Evolutionary conservation across 2,329 filamentous ascomycete species (phyloP), one percentile per base, ranked within the genome.

Genomic region (Ophiostoma sp.): DNA sequence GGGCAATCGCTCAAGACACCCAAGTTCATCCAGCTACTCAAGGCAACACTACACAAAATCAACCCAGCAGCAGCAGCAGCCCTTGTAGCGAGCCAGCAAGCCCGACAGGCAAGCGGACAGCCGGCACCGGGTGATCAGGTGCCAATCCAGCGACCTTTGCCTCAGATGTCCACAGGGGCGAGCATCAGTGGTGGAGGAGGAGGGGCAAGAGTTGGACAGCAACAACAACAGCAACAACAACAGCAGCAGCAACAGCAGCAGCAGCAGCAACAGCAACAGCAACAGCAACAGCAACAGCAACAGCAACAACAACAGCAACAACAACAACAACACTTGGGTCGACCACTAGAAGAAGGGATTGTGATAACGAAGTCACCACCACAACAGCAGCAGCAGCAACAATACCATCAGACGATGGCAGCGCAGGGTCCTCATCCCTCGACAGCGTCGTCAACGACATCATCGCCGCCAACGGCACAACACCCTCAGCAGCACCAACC

Each of bases 21-120:
- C 2, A 76, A 75, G 62, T 82, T 85, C 70, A 82, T 87, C 67
- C 76, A 75, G 2, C 71, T 80, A 60, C 77, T 87, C 72, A 77
- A 80, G n/a, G 81, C 82, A 66, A 78, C 80, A 16, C 76, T 75
- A 62, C 71, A 72, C 45, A 75, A 73, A 68, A 70, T 67, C 42
- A 66, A 67, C 27, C 36, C 64, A 9, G 44, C 36, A 1, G 40
- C 65, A 14, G 58, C 65, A 11, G 47, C 65, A 12, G 49, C 49
- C 49, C 45, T 55, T 16, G 38, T 12, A 5, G 64, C 38, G 38
- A 47, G 60, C 36, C 68, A 69, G 52, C 44, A 40, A 18, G 63
- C 63, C 1, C 68, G 66, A 36, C 44, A 44, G 18, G 63, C 63
- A 6, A 64, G 42, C 63, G 63, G 63, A 2, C 63, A 64, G 63